Base-by-base conservation (phyloP, 257 asterid genomes). In the Jacaranda mimosifolia region DNA sequence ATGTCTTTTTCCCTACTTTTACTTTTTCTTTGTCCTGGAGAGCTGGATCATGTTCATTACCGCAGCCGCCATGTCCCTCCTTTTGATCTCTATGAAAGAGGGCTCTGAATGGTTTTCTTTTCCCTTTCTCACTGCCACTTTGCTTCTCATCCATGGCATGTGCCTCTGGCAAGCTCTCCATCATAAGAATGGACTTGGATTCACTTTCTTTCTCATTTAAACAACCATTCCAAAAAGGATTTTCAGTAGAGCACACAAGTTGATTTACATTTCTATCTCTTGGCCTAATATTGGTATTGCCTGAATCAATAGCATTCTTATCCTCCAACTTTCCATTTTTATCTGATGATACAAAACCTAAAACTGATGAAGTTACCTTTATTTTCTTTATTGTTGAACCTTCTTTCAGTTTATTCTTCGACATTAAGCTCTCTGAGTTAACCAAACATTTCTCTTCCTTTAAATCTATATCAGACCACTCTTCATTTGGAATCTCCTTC, bases 381-480 rank as follows among this genome's bases (percentile, higher is more conserved):
- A 79, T 83, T 68, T 86, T 89, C 89, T 85, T 88, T 1, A 74
- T 13, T 3, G 89, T 21, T 14, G 91, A 73, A 15, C 52, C 81
- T 68, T 80, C 83, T 68, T 71, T 88, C 15, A 21, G 11, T 51
- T 83, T 87, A 38, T 70, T 83, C 69, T 79, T 85, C 36, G 76
- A 62, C 66, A 9, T 74, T 9, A 73, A 67, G 57, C 73, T 26
- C 32, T 26, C 32, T 26, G 32, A 26, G 32, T 26, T 26, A 26
- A 26, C 32, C 32, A 26, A 26, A 26, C 32, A 49, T 42, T 56
- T 89, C 9, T 89, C 91, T 52, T 89, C 92, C 83, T 91, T 89
- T 73, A 90, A 84, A 79, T 89, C 90, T 14, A 92, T 80, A 26
- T 80, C 89, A 21, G 97, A 86, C 97, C 97, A 92, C 66, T 86